A percentile compares a stretch with the other conserved stretches of the same genome.
Conservation (phyloP, 768 basidiomycete genomes). For the Tricholoma terreum region DNA sequence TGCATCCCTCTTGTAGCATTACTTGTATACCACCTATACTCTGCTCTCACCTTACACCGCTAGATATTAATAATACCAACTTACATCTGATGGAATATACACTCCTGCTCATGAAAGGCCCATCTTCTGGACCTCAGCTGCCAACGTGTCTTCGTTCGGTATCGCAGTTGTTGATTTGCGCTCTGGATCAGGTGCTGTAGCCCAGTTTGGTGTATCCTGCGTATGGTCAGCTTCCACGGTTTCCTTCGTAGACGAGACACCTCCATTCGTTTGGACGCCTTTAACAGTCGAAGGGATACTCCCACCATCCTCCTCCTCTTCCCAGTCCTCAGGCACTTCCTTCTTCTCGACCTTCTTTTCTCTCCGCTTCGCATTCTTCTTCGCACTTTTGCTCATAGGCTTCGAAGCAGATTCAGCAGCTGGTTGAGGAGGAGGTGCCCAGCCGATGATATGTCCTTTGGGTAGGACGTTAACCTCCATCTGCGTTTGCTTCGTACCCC, state of each 20-base stretch:
- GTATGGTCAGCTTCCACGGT: conserved; percentile 6
- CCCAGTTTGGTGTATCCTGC: conserved; percentile 6
- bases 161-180: conserved; percentile 8
- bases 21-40: conserved; percentile 26
- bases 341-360: conserved; percentile 64
- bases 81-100: neutral
- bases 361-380: conserved; percentile 76
- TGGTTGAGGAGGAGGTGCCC: conserved; percentile 60
- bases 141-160: conserved; percentile 30
- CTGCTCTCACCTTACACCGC: conserved; percentile 11
- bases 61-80: conserved; percentile 19
- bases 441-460: conserved; percentile 82
- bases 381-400: conserved; percentile 74
- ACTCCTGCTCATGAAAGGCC: conserved; percentile 41
- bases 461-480: conserved; percentile 63
- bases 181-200: conserved; percentile 1
- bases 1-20: conserved; percentile 28
- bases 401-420: conserved; percentile 35
- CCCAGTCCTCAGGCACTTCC: conserved; percentile 77
- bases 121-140: conserved; percentile 55
- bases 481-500: conserved; percentile 71
- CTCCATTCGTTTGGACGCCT: conserved; percentile 2
- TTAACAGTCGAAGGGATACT: conserved; percentile 6
- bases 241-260: conserved; percentile 14
- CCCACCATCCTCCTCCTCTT: conserved; percentile 48